Base-by-base conservation (phyloP, 345 rosid genomes). In the Brassica incana region DNA sequence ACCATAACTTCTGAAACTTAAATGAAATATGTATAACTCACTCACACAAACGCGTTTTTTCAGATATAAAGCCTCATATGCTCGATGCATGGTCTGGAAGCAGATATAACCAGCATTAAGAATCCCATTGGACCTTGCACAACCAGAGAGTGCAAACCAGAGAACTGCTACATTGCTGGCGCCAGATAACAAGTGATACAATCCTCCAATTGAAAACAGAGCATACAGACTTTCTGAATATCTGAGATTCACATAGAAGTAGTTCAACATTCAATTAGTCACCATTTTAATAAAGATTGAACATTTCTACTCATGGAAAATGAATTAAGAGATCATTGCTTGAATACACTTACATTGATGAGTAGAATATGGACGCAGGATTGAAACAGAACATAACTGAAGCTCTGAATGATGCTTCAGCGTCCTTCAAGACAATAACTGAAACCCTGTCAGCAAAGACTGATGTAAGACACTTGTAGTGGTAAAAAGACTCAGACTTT, bases 61-160 rank as follows among this genome's bases (percentile, higher is more conserved):
- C 75, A 78, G 2, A 65, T 86, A 79, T 3, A 81, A 59, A 72
- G 94, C 94, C 77, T 88, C 88, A 81, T 90, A 91, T 73, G 83
- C 88, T 77, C 36, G 87, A 81, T 90, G 92, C 92, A 95, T 89
- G 0, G 93, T 87, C 89, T 89, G 93, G 83, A 91, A 91, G 85
- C 97, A 88, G 67, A 89, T 74, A 82, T 91, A 95, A 73, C 98
- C 98, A 81, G 99, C 97, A 87, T 92, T 89, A 65, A 95, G 87
- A 86, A 92, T 85, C 79, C 99, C 99, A 75, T 95, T 95, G 40
- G 99, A 91, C 85, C 99, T 91, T 82, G 99, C 95, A 88, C 85
- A 87, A 67, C 92, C 87, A 71, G 98, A 95, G 71, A 91, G 85
- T 33, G 97, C 91, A 87, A 95, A 83, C 88, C 91, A 92, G 72